Evolutionary conservation across 495 filamentous ascomycete genomes (phyloP), one percentile per base, ranked within the genome.

Genomic region (Penicillium diatomitis): DNA sequence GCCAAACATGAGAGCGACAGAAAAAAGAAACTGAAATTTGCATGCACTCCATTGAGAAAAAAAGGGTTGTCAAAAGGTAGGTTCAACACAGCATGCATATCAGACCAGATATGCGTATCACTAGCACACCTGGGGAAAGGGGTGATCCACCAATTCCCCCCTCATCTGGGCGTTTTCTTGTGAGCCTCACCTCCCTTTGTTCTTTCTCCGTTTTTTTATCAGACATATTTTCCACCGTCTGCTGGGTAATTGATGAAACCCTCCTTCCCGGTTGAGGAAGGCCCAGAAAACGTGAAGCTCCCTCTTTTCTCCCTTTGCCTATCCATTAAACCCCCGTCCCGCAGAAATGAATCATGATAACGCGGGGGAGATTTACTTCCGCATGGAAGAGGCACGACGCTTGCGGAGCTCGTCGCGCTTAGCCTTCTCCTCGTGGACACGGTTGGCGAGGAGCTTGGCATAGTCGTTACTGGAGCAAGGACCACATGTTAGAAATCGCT

Each of bases 301-400:
- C 57, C 58, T 62, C 31, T 32, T 30, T 30, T 20, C 38, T n/a
- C 38, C 30, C 28, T n/a, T 42, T 30, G 9, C 31, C 41, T 34
- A 31, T 61, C 67, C 63, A 69, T 68, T 64, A 66, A 63, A 61
- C 52, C 50, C 20, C 51, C 66, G 50, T 50, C 49, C 61, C 58
- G 54, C 61, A 60, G 63, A 67, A 65, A 58, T 54, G 64, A 61
- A 58, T 58, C 52, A 61, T 61, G 43, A 61, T 50, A 56, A 51
- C 55, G 55, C 48, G 46, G 55, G 49, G 43, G 50, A 51, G 42
- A 57, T 74, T 74, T 90, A 89, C 80, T 94, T 92, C 72, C 80
- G 81, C 89, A 96, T 91, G 51, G 92, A 97, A 66, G 87, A 92
- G 54, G 90, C 91, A 62, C 92, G 79, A 60, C 92, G 83, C 84